Conservation (phyloP, 805 yeast species). For the Candida insectorum region DNA sequence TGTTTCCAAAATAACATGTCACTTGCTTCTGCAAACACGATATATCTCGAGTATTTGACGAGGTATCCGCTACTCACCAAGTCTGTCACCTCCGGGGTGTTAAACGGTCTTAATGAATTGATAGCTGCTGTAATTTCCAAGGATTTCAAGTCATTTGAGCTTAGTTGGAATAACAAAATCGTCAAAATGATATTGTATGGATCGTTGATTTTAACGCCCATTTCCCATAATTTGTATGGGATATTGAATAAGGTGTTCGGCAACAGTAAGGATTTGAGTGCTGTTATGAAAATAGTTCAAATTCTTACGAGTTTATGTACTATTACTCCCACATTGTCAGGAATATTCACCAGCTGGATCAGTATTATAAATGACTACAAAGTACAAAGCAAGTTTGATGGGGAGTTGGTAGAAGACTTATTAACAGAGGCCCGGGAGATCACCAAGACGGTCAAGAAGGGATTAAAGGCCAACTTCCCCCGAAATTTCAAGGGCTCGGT, state of each 20-base stretch:
- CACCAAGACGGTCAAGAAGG: constrained; percentile 18
- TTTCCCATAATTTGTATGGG: constrained; percentile 52
- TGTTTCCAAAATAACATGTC: constrained; percentile 2
- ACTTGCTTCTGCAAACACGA: constrained; percentile 15
- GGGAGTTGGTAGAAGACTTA: constrained; percentile 9
- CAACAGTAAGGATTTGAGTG: constrained; percentile 19
- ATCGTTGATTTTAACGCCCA: constrained; percentile 51
- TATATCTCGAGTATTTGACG: constrained; percentile 36
- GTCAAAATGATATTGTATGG: constrained; percentile 58
- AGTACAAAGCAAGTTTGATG: constrained; percentile 9
- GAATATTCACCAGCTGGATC: constrained; percentile 49
- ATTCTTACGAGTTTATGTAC: constrained; percentile 50
- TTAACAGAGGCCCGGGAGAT: constrained; percentile 16
- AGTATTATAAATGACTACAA: constrained; percentile 45
- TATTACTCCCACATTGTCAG: constrained; percentile 52
- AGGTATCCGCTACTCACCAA: constrained; percentile 58
- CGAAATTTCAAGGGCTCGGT: constrained; percentile 51
- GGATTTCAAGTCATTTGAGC: constrained; percentile 28
- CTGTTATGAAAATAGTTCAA: constrained; percentile 43
- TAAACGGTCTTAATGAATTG: constrained; percentile 56
- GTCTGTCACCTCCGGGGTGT: constrained; percentile 51
- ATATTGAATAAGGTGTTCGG: constrained; percentile 40
- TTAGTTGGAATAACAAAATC: constrained; percentile 36
- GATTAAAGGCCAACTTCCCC: constrained; percentile 42
- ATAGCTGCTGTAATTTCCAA: constrained; percentile 51